phyloP scores from a whole-genome alignment of 2,329 filamentous ascomycete genomes.

The Chrysoporthe austroafricana region DNA sequence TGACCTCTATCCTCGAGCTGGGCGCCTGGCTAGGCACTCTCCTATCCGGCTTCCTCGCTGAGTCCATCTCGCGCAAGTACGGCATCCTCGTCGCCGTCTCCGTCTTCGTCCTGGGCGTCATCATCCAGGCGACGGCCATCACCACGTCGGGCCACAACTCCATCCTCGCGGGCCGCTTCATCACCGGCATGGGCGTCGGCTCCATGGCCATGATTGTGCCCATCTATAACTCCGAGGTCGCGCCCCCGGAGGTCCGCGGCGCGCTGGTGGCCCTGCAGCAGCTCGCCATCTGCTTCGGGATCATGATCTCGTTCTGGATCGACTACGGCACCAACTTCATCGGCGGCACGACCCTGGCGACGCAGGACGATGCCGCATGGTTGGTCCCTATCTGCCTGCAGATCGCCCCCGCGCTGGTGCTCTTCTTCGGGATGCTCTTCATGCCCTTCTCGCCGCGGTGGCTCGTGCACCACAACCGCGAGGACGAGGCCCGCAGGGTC shows the following conservation, averaged over 20 bases:
- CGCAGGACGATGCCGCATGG: conserved; percentile 72
- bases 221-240: conserved; percentile 52
- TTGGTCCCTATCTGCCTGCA: conserved; percentile 74
- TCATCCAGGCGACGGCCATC: conserved; percentile 68
- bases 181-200: conserved; percentile 69
- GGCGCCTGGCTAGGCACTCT: conserved; percentile 78
- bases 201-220: conserved; percentile 66
- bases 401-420: conserved; percentile 66
- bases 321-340: conserved; percentile 70
- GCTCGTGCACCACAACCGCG: conserved; percentile 71
- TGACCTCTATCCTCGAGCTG: conserved; percentile 72
- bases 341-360: conserved; percentile 51
- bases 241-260: conserved; percentile 52
- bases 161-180: conserved; percentile 27
- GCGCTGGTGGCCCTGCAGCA: conserved; percentile 54
- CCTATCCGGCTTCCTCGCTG: conserved; percentile 72
- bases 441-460: conserved; percentile 81
- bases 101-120: conserved; percentile 72
- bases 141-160: conserved; percentile 50
- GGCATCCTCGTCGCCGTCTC: conserved; percentile 67
- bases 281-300: conserved; percentile 62
- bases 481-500: conserved; percentile 66
- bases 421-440: conserved; percentile 73
- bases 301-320: conserved; percentile 69
- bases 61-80: conserved; percentile 70